Percentiles rank a stretch among this genome's conserved stretches.
These are phyloP conservation scores for Rhododendron williamsianum DNA, from an alignment of 148 eudicot species.

Conservation along the genomic window DNA sequence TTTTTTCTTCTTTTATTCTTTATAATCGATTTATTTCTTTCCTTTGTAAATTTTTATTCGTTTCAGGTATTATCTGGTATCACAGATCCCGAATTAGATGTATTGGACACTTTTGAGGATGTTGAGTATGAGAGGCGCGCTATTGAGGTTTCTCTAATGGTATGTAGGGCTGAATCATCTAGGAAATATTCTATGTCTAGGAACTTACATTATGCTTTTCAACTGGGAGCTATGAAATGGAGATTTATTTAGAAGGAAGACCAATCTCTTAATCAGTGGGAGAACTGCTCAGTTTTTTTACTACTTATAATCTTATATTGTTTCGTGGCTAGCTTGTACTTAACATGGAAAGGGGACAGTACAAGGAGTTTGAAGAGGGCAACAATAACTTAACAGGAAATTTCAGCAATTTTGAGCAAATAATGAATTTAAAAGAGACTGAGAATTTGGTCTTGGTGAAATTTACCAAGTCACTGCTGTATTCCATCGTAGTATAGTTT, in stretches of 20 bases:
- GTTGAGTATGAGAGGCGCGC: slow-evolving; percentile 25
- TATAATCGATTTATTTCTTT: neutral
- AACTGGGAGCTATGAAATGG: neutral
- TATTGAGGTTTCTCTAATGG: slow-evolving; percentile 31
- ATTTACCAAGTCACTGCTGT: neutral
- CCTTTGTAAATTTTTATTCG: neutral
- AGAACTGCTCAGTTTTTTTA: neutral
- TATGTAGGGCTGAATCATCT: slow-evolving; percentile 15
- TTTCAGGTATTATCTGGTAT: slow-evolving; percentile 28
- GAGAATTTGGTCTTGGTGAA: neutral
- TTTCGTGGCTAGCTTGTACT: neutral
- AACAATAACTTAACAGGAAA: neutral
- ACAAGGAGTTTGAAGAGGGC: neutral
- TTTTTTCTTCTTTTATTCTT: neutral
- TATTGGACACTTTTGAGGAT: slow-evolving; percentile 30
- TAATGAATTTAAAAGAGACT: neutral
- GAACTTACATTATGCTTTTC: neutral
- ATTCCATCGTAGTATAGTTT: neutral
- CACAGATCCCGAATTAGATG: slow-evolving; percentile 21
- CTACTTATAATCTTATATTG: neutral
- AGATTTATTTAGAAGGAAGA: neutral
- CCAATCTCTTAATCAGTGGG: neutral
- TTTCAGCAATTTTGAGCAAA: neutral
- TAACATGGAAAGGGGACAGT: neutral
- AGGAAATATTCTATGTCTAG: neutral